Percentiles rank a stretch among this genome's conserved stretches.
phyloP scores from a whole-genome alignment of 2,329 filamentous ascomycete genomes.

The Juglanconis oblonga region DNA sequence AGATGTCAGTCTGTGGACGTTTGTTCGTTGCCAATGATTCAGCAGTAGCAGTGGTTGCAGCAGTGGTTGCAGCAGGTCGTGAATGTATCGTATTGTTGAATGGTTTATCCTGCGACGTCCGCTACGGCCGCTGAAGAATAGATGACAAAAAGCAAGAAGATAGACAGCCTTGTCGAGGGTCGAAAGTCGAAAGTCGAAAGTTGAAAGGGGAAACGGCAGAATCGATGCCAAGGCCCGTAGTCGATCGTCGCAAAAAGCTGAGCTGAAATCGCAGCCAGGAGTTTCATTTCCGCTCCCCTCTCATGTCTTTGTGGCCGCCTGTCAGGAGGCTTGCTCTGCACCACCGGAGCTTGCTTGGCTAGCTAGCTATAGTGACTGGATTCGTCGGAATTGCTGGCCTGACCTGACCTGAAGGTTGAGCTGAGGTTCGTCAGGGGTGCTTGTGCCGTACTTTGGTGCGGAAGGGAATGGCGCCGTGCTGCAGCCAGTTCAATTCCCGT shows the following conservation, averaged over 20 bases:
- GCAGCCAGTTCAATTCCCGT: background rate
- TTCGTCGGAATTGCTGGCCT: background rate
- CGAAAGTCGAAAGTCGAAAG: background rate
- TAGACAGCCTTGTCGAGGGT: background rate
- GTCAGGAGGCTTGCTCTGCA: background rate
- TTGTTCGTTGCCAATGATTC: too few species aligned
- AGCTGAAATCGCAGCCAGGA: conserved; percentile 19
- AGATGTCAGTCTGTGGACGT: background rate
- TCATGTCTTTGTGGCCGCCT: background rate
- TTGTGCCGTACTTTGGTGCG: too few species aligned
- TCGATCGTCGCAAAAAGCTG: background rate
- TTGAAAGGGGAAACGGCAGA: background rate
- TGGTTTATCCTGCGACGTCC: too few species aligned
- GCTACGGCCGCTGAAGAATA: background rate
- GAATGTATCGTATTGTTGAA: background rate
- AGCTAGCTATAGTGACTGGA: background rate
- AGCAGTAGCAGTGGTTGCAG: too few species aligned
- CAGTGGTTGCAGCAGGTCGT: too few species aligned
- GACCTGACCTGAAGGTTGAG: conserved; percentile 2
- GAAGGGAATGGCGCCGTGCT: background rate
- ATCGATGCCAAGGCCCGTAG: background rate
- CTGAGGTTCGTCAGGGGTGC: conserved; percentile 1
- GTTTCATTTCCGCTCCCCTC: background rate
- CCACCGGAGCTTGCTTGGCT: too few species aligned
- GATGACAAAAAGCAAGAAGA: background rate